phyloP scores from a whole-genome alignment of 148 eudicot species.

The Limonium bicolor region DNA sequence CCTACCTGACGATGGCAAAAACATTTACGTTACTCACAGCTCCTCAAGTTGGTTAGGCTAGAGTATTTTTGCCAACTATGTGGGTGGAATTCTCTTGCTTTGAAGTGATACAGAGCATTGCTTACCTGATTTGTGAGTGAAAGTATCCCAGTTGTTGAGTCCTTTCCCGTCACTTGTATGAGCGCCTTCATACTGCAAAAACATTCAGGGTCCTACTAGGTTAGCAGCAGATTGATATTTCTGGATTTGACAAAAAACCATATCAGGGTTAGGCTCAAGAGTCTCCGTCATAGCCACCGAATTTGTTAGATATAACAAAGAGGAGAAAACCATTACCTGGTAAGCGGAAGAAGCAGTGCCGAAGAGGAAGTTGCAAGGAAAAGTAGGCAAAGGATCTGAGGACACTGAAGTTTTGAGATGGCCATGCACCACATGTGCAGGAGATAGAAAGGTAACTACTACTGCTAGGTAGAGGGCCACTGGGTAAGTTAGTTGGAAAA shows the following conservation, averaged over 20 bases:
- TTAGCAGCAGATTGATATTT: too few relatives aligned
- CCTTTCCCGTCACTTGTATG: conserved; percentile 56
- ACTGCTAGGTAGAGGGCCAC: too few relatives aligned
- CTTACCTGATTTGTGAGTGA: conserved; percentile 40
- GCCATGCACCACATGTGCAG: neutral
- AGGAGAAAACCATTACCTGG: conserved; percentile 20
- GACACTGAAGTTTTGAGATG: neutral
- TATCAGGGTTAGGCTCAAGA: too few relatives aligned
- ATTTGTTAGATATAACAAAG: too few relatives aligned
- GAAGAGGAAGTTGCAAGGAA: conserved; percentile 44
- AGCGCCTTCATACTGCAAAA: conserved; percentile 65
- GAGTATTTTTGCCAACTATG: neutral
- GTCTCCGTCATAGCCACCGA: too few relatives aligned
- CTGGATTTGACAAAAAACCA: too few relatives aligned
- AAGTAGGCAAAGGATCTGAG: conserved; percentile 7
- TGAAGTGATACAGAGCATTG: neutral
- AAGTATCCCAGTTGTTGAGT: conserved; percentile 60
- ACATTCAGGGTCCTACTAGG: too few relatives aligned
- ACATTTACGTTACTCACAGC: too few relatives aligned
- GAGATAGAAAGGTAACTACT: neutral
- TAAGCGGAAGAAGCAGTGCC: conserved; percentile 74
- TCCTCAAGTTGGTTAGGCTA: neutral
- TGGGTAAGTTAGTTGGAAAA: too few relatives aligned
- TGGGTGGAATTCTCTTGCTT: too few relatives aligned
- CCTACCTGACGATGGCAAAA: conserved; percentile 39